Evolutionary conservation across 352 stramenopile genomes (phyloP).

Genomic region (Pythium periplocum): DNA sequence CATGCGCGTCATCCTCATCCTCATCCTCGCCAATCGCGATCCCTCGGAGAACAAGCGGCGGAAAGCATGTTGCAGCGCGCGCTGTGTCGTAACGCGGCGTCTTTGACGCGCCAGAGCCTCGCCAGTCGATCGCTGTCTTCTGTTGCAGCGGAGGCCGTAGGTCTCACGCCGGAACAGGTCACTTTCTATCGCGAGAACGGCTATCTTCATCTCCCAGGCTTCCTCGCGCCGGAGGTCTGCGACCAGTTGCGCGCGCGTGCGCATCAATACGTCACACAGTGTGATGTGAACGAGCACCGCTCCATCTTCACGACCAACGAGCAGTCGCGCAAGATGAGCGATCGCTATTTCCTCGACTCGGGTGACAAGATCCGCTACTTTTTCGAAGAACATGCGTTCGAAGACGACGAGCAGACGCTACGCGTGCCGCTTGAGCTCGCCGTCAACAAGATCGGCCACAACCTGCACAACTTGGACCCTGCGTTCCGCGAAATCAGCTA

Average conservation of each 20-base stretch:
- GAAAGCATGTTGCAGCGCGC: background rate
- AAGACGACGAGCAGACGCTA: slow-evolving; percentile 58
- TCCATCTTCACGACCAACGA: slow-evolving; percentile 85
- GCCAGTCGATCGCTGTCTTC: slow-evolving; percentile 1
- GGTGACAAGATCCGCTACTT: slow-evolving; percentile 92
- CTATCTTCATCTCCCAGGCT: slow-evolving; percentile 49
- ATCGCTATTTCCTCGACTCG: slow-evolving; percentile 93
- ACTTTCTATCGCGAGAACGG: slow-evolving; percentile 59
- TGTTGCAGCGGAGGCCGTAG: slow-evolving; percentile 6
- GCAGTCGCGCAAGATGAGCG: slow-evolving; percentile 74
- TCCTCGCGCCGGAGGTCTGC: slow-evolving; percentile 38
- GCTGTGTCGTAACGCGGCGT: slow-evolving; percentile 1
- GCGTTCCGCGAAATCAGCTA: slow-evolving; percentile 86
- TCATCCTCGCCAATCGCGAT: too few species aligned
- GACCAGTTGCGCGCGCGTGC: slow-evolving; percentile 50
- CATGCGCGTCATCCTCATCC: too few species aligned
- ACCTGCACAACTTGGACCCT: slow-evolving; percentile 88
- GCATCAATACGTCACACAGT: slow-evolving; percentile 46
- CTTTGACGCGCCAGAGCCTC: too few species aligned
- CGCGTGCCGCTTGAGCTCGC: slow-evolving; percentile 59
- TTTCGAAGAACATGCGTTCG: slow-evolving; percentile 86
- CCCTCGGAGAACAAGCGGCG: too few species aligned
- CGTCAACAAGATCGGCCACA: slow-evolving; percentile 96
- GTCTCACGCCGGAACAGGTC: slow-evolving; percentile 54
- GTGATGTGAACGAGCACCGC: slow-evolving; percentile 54